Evolutionary conservation across 2,329 filamentous ascomycete species (phyloP), one percentile per base, ranked within the genome.

Genomic region (Lasiodiplodia hormozganensis): DNA sequence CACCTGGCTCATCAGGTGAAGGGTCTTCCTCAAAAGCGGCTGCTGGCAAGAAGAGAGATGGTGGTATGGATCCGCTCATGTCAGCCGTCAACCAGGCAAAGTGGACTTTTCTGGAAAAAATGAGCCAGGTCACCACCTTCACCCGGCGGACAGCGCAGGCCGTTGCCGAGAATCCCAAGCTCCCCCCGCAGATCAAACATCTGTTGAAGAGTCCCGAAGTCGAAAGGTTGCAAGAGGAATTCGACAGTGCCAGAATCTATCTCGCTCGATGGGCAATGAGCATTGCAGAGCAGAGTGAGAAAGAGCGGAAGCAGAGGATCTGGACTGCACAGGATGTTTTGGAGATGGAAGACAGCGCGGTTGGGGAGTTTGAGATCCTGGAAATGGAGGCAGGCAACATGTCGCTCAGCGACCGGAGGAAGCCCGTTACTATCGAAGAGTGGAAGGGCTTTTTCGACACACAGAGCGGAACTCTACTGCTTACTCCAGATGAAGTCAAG

Each of bases 251-350:
- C 4, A 88, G 96, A 71, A 86, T 99, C 69, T 99, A 99, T 76
- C 85, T 99, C 49, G 96, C 96, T 25, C 87, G 96, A 71, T 99
- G 96, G 96, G 96, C 96, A 2, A 98, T 99, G 96, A 94, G 94
- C 8, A 97, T 99, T 71, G 94, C 96, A 0, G 96, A 99, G 78
- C 96, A 99, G 82, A 95, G 94, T 74, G 96, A 99, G 76, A 86
- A 89, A 49, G 96, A 99, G 74, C 85, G 91, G 28, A 92, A 89
- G 64, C 91, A 94, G 78, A 86, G 94, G 57, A 94, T 97, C 76
- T 99, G 94, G 92, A 97, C 94, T 0, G 95, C 93, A 0, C 90
- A 90, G 71, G 96, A 99, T 80, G 91, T 97, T 4, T 85, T 98
- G 74, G 94, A 97, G 74, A 91, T 96, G 78, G 96, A 99, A 77